phyloP scores from a whole-genome alignment of 306 rosid species.

The Benincasa hispida region DNA sequence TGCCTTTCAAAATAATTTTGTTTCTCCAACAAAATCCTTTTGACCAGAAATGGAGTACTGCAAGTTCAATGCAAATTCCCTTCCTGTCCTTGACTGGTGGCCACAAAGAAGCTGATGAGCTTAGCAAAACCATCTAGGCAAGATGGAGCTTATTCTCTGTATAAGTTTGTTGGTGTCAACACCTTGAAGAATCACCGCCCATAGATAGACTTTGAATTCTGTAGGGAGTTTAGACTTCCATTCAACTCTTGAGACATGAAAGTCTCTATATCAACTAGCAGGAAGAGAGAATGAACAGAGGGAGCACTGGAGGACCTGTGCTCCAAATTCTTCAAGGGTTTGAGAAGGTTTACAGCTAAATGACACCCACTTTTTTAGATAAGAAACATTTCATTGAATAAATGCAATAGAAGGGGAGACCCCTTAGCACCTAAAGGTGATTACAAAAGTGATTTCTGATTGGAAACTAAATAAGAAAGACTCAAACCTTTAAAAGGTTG shows the following conservation, averaged over 20 bases:
- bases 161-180: background rate
- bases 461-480: too few species aligned
- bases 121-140: background rate
- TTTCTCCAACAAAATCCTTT: background rate
- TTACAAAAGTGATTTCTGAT: too few species aligned
- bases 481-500: too few species aligned
- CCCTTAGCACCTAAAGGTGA: too few species aligned
- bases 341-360: background rate
- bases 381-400: too few species aligned
- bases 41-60: background rate
- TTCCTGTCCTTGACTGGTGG: background rate
- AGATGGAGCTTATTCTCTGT: background rate
- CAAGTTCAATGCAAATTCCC: background rate
- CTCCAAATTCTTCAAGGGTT: background rate
- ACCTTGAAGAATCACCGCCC: background rate
- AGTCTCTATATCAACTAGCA: background rate
- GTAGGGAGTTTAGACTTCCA: background rate
- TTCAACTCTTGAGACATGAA: background rate
- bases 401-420: too few species aligned
- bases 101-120: background rate
- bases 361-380: background rate
- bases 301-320: background rate
- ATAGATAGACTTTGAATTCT: background rate
- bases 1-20: background rate
- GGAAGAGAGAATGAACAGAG: background rate